phyloP scores from a whole-genome alignment of 768 basidiomycete species.

The Mycena olivaceomarginata region DNA sequence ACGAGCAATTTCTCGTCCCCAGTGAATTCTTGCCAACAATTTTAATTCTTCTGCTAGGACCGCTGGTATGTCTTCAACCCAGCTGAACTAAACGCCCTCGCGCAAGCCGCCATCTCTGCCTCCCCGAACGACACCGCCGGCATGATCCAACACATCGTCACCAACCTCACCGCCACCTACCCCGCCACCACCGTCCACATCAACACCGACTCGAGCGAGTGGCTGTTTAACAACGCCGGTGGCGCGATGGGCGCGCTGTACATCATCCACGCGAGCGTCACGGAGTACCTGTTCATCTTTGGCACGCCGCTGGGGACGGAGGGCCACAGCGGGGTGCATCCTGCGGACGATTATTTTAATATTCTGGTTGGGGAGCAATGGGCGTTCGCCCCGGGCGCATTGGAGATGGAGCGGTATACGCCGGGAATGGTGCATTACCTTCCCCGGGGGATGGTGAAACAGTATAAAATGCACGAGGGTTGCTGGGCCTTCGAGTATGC shows the following conservation, averaged over 20 bases:
- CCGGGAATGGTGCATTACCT: conserved; percentile 92
- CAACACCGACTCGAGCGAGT: conserved; percentile 82
- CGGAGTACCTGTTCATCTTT: conserved; percentile 95
- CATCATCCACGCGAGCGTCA: conserved; percentile 96
- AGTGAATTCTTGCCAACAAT: not conserved
- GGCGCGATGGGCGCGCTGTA: conserved; percentile 99
- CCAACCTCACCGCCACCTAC: conserved; percentile 86
- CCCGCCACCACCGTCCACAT: conserved; percentile 73
- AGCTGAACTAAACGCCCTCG: conserved; percentile 79
- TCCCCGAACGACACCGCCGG: conserved; percentile 72
- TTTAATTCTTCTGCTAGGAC: conserved; percentile 13
- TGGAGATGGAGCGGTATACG: conserved; percentile 91
- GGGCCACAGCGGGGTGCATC: conserved; percentile 95
- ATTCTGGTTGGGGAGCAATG: conserved; percentile 96
- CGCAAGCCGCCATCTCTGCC: conserved; percentile 80
- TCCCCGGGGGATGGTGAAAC: conserved; percentile 89
- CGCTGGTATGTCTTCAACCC: conserved; percentile 74
- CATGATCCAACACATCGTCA: conserved; percentile 89
- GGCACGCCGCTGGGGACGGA: conserved; percentile 98
- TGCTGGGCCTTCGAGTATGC: conserved; percentile 98
- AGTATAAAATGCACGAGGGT: conserved; percentile 94
- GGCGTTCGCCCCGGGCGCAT: conserved; percentile 90
- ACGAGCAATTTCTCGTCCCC: not conserved
- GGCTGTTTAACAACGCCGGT: conserved; percentile 98
- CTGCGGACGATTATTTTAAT: conserved; percentile 98